phyloP scores from a whole-genome alignment of 371 early-diverging fungal genomes.

The Mucor velutinosus region DNA sequence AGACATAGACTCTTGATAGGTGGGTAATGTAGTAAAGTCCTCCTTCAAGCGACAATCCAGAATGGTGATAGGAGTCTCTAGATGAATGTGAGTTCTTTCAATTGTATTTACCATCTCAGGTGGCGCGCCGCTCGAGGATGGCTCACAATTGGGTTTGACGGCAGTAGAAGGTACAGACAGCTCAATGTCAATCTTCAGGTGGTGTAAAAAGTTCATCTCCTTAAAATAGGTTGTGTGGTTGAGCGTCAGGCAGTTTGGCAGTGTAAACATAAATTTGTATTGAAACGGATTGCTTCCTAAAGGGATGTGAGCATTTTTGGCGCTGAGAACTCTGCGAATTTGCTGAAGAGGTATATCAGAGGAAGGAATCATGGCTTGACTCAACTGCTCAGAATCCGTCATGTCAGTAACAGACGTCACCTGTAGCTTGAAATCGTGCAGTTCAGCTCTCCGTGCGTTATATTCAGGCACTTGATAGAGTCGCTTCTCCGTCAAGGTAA shows the following conservation, averaged over 20 bases:
- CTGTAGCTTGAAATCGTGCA: constrained; percentile 40
- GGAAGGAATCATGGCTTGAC: constrained; percentile 24
- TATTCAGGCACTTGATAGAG: constrained; percentile 49
- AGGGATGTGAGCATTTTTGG: constrained; percentile 51
- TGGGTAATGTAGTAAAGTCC: constrained; percentile 34
- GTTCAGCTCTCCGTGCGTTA: constrained; percentile 36
- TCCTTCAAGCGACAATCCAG: constrained; percentile 40
- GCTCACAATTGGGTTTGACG: background rate
- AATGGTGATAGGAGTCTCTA: constrained; percentile 40
- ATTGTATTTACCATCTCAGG: background rate
- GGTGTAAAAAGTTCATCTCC: constrained; percentile 44
- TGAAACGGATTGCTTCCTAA: constrained; percentile 38
- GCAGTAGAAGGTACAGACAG: constrained; percentile 25
- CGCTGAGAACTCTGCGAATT: constrained; percentile 31
- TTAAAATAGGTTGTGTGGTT: constrained; percentile 45
- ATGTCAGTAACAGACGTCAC: constrained; percentile 31
- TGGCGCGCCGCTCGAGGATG: background rate
- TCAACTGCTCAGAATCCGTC: constrained; percentile 20
- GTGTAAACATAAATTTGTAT: constrained; percentile 40
- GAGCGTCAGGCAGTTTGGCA: constrained; percentile 46
- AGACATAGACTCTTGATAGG: constrained; percentile 37
- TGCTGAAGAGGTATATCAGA: constrained; percentile 28
- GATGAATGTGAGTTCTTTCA: constrained; percentile 15
- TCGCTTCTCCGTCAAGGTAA: constrained; percentile 39
- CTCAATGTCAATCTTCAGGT: constrained; percentile 42